Percentiles rank a stretch among this genome's conserved stretches.
Conservation (phyloP, 2,329 filamentous ascomycete species). For the Verticillium dahliae region DNA sequence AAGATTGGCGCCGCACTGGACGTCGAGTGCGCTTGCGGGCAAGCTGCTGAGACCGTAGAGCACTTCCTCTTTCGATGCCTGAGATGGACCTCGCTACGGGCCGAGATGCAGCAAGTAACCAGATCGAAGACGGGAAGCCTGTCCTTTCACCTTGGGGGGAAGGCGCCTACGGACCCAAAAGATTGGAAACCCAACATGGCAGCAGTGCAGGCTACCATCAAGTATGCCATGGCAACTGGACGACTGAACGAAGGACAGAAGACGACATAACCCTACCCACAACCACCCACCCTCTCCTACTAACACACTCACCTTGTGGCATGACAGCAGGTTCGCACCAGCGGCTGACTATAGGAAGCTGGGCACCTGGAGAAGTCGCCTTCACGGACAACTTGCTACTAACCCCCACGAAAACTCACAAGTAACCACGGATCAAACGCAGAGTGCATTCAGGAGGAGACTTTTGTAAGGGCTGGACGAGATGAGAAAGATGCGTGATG, state of each 20-base stretch:
- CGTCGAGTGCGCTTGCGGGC: conserved; percentile 6
- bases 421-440: neutral
- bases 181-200: conserved; percentile 21
- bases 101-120: neutral
- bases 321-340: too few relatives aligned
- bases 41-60: conserved; percentile 17
- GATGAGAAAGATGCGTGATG: too few relatives aligned
- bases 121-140: neutral
- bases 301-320: too few relatives aligned
- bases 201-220: conserved; percentile 20
- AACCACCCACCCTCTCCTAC: too few relatives aligned
- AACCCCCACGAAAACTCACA: neutral
- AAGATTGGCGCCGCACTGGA: conserved; percentile 4
- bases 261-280: too few relatives aligned
- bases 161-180: conserved; percentile 7
- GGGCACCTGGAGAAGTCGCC: neutral
- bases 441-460: neutral
- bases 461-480: neutral
- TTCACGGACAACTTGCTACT: neutral
- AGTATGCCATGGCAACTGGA: conserved; percentile 20
- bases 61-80: conserved; percentile 19
- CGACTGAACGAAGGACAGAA: conserved; percentile 8
- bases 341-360: too few relatives aligned
- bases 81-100: conserved; percentile 15
- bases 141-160: neutral